Evolutionary conservation across 2,329 filamentous ascomycete genomes (phyloP).

Genomic region (Ceratocystis cubensis): DNA sequence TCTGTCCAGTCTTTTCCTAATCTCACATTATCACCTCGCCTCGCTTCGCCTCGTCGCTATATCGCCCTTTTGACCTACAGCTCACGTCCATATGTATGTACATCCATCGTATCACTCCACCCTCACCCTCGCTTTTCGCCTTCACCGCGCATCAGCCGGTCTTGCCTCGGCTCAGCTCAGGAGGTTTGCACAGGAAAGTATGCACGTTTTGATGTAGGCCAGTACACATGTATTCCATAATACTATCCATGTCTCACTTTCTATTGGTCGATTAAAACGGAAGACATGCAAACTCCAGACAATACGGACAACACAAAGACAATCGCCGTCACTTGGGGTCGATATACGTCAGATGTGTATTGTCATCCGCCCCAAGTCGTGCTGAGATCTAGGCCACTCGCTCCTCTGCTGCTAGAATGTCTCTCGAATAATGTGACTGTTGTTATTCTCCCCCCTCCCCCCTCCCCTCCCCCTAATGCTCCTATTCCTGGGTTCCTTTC

Average conservation of each 20-base stretch:
- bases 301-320: neutral
- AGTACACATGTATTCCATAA: neutral
- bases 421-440: neutral
- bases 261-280: neutral
- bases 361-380: neutral
- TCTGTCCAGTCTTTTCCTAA: neutral
- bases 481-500: neutral
- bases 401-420: neutral
- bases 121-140: neutral
- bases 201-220: neutral
- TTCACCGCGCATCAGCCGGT: neutral
- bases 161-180: conserved; percentile 6
- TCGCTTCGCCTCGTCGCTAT: neutral
- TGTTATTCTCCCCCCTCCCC: neutral
- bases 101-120: no score
- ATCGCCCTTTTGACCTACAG: neutral
- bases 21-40: neutral
- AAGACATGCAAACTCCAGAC: neutral
- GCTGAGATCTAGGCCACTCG: no score
- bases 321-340: neutral
- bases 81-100: neutral
- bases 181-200: neutral
- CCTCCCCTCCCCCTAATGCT: neutral
- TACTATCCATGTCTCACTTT: neutral
- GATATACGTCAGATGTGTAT: neutral